Conservation (phyloP, 352 stramenopile species). For the Phytophthora palmivora region DNA sequence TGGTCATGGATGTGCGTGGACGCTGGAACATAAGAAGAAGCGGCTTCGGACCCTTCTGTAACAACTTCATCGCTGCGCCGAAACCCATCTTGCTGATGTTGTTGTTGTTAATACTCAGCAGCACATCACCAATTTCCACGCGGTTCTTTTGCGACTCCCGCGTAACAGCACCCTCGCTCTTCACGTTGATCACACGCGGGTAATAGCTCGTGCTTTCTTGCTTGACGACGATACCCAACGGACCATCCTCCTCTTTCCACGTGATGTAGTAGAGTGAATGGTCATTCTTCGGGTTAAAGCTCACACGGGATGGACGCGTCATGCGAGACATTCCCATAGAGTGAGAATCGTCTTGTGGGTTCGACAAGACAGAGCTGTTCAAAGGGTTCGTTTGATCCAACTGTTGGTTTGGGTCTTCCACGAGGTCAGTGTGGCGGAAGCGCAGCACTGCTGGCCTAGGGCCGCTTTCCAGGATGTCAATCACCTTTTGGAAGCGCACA, state of each 20-base stretch:
- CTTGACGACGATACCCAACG: conserved; percentile 88
- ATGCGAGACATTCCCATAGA: conserved; percentile 73
- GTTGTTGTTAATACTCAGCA: conserved; percentile 92
- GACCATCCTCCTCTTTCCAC: conserved; percentile 89
- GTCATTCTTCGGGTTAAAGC: conserved; percentile 85
- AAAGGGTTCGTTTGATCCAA: conserved; percentile 30
- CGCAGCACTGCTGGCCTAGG: conserved; percentile 78
- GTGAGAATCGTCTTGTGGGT: conserved; percentile 74
- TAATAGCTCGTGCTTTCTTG: conserved; percentile 89
- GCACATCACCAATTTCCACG: conserved; percentile 80
- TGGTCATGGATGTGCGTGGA: conserved; percentile 47
- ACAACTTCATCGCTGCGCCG: conserved; percentile 81
- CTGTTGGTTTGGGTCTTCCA: conserved; percentile 55
- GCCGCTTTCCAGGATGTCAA: conserved; percentile 86
- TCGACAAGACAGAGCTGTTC: conserved; percentile 48
- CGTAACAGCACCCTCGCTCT: conserved; percentile 85
- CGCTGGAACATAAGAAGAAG: conserved; percentile 89
- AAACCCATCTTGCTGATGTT: conserved; percentile 93
- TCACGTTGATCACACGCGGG: conserved; percentile 88
- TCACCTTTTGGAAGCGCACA: conserved; percentile 88
- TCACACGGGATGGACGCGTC: conserved; percentile 73
- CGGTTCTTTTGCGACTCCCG: conserved; percentile 86
- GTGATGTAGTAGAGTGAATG: conserved; percentile 91
- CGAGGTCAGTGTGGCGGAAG: conserved; percentile 83
- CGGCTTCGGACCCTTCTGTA: conserved; percentile 88